A percentile compares a stretch with the other conserved stretches of the same genome.
phyloP scores from a whole-genome alignment of 2,329 filamentous ascomycete genomes.

The Diaporthe eres region DNA sequence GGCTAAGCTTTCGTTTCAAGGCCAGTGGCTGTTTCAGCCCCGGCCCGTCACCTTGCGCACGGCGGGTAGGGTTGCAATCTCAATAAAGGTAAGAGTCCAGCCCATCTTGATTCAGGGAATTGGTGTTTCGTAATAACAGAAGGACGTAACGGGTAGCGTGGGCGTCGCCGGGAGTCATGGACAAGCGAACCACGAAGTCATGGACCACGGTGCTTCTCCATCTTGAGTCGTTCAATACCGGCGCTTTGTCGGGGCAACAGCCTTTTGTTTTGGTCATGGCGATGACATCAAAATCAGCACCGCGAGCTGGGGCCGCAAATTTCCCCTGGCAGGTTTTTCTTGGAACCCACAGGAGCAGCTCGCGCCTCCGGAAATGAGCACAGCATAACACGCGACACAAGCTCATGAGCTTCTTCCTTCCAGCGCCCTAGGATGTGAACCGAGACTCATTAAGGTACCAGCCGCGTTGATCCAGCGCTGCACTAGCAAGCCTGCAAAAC shows the following conservation, averaged over 20 bases:
- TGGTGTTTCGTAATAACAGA: constrained; percentile 25
- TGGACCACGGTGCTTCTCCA: constrained; percentile 23
- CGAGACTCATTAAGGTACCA: constrained; percentile 31
- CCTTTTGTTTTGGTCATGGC: constrained; percentile 29
- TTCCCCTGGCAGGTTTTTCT: constrained; percentile 35
- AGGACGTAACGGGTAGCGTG: constrained; percentile 9
- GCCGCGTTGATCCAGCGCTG: constrained; percentile 10
- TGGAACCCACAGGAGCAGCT: constrained; percentile 28
- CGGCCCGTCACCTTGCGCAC: constrained; percentile 38
- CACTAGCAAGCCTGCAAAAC: constrained; percentile 19
- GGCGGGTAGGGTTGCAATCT: constrained; percentile 29
- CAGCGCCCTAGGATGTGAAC: not conserved
- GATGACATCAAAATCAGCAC: constrained; percentile 38
- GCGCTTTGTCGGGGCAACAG: constrained; percentile 32
- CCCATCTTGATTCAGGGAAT: constrained; percentile 20
- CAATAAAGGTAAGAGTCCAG: constrained; percentile 7
- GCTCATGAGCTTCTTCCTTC: constrained; percentile 21
- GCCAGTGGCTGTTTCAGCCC: constrained; percentile 35
- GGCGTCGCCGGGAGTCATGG: constrained; percentile 11
- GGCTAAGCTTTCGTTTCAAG: constrained; percentile 34
- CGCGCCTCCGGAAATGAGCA: constrained; percentile 38
- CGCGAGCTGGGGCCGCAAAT: constrained; percentile 37
- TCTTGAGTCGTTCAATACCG: constrained; percentile 14
- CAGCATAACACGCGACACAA: constrained; percentile 26
- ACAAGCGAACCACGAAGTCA: constrained; percentile 23